Base-by-base conservation (phyloP, 2,329 filamentous ascomycete genomes). In the Botrytis byssoidea region DNA sequence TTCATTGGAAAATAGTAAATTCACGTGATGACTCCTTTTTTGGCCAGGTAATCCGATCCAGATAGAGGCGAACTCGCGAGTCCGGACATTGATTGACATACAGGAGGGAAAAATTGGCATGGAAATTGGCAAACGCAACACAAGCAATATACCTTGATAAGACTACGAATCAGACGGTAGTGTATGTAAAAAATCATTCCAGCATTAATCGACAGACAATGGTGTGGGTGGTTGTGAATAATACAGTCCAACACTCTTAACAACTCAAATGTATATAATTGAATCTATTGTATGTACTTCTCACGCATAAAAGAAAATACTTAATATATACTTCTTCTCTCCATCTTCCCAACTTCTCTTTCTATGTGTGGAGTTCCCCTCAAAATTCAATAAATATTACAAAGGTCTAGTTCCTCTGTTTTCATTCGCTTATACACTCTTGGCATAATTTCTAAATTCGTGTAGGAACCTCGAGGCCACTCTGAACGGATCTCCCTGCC, bases 391-490 rank as follows among this genome's bases (percentile, higher is more conserved):
- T 51, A 64, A 71, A 51, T 35, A 71, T 71, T 66, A 42, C 29
- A 29, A 71, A 67, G 44, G 44, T 67, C 65, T 68, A 51, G 60
- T 72, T 66, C 70, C 32, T 48, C 69, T 46, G 32, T 48, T 71
- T 51, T 72, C 46, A 73, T 55, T 73, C 63, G 67, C 72, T 70
- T 74, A 67, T 29, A 5, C 22, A 35, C n/a, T 64, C 61, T 74
- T 74, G 74, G 74, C 71, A 72, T 55, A 72, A 75, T 70, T 75
- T 75, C 74, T 74, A 74, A 71, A 70, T 74, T 55, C 64, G 73
- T 74, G 55, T 65, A 60, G 61, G 67, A 59, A 67, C 44, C 60
- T 66, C 59, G 61, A 72, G 60, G 70, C 59, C 70, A 72, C 60
- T 57, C 51, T 55, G 60, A 71, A 55, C 60, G 60, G 25, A 66